Conservation (phyloP, 2,329 filamentous ascomycete species). For the Bipolaris bicolor region DNA sequence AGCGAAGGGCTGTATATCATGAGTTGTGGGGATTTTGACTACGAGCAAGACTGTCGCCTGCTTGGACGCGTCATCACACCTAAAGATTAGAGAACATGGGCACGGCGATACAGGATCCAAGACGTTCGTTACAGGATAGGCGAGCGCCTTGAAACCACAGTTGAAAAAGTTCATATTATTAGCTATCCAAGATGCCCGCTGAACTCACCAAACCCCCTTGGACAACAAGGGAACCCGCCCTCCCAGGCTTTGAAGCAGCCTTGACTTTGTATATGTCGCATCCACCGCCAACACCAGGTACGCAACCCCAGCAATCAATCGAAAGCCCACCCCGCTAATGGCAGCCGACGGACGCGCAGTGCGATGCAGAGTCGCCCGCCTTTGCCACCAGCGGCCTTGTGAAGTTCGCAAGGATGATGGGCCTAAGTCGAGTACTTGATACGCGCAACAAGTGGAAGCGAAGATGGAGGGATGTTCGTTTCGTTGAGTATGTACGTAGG, state of each 20-base stretch:
- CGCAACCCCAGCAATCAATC: constrained; percentile 10
- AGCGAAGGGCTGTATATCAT: constrained; percentile 8
- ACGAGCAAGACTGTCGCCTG: constrained; percentile 16
- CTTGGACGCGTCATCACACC: constrained; percentile 13
- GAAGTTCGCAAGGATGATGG: constrained; percentile 20
- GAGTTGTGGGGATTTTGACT: constrained; percentile 3
- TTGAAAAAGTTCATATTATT: constrained; percentile 16
- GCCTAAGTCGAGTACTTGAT: constrained; percentile 16
- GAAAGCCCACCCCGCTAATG: constrained; percentile 16
- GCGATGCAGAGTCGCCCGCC: constrained; percentile 12
- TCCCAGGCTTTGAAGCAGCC: constrained; percentile 23
- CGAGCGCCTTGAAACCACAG: constrained; percentile 15
- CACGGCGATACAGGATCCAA: constrained; percentile 10
- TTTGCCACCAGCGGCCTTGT: constrained; percentile 20
- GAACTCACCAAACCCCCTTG: constrained; percentile 18
- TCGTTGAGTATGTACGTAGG: not conserved
- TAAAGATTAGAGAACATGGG: constrained; percentile 15
- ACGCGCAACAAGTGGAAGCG: constrained; percentile 14
- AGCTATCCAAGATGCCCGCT: constrained; percentile 11
- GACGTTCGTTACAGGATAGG: constrained; percentile 13
- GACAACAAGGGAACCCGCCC: constrained; percentile 19
- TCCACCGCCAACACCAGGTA: constrained; percentile 15
- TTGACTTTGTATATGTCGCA: constrained; percentile 15
- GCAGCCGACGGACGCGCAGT: constrained; percentile 16
- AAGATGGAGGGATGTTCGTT: constrained; percentile 1